phyloP scores from a whole-genome alignment of 441 rosid genomes.

The Heliophila coronopifolia region DNA sequence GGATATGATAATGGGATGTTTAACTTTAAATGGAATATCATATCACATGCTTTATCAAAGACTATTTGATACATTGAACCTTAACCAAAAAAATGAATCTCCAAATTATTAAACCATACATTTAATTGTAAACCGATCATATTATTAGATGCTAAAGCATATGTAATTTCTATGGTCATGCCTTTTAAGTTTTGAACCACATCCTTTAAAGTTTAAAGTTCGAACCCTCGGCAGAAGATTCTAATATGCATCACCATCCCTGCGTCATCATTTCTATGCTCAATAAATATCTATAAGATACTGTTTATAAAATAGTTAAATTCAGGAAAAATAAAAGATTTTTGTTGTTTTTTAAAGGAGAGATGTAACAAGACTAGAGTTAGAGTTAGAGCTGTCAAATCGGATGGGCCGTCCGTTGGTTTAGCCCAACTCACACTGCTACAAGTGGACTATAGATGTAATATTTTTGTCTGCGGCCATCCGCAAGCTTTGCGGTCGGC shows the following conservation, averaged over 20 bases:
- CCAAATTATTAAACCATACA: neutral
- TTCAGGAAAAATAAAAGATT: no score
- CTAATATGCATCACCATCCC: slow-evolving; percentile 21
- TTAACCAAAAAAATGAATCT: slow-evolving; percentile 1
- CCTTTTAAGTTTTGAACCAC: slow-evolving; percentile 17
- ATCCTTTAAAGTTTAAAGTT: slow-evolving; percentile 20
- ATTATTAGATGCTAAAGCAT: slow-evolving; percentile 16
- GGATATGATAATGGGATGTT: slow-evolving; percentile 8
- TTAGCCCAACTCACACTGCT: no score
- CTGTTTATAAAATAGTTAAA: no score
- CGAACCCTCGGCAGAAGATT: slow-evolving; percentile 11
- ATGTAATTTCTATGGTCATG: neutral
- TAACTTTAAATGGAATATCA: slow-evolving; percentile 5
- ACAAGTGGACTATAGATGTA: no score
- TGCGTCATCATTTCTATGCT: slow-evolving; percentile 12
- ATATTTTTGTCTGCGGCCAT: no score
- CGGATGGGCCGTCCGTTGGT: no score
- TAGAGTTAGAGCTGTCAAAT: no score
- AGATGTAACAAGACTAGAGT: no score
- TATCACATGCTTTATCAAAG: neutral
- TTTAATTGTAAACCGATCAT: no score
- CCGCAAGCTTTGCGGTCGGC: no score
- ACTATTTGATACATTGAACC: slow-evolving; percentile 21
- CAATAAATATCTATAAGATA: neutral
- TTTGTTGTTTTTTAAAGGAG: no score